phyloP scores from a whole-genome alignment of 345 rosid genomes.

The Mangifera indica region DNA sequence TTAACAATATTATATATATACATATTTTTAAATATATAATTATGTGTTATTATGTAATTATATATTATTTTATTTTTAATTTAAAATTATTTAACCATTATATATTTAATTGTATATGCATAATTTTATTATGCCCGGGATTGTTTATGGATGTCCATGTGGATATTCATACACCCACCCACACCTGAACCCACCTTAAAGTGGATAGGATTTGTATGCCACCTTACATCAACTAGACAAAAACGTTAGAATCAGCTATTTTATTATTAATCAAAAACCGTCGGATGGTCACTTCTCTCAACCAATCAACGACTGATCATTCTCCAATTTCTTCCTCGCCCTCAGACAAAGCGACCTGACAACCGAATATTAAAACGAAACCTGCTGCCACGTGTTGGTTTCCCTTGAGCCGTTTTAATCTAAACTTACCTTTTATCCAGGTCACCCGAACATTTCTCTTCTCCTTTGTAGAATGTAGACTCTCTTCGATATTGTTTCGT shows the following conservation, averaged over 20 bases:
- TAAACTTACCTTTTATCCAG: too few species aligned
- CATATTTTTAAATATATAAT: too few species aligned
- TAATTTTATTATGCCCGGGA: too few species aligned
- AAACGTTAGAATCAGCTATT: neutral
- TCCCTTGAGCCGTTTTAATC: too few species aligned
- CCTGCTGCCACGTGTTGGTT: too few species aligned
- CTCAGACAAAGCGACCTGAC: neutral
- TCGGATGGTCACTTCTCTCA: neutral
- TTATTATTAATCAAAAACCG: neutral
- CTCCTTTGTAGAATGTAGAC: neutral
- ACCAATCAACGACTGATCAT: neutral
- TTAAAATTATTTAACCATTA: too few species aligned
- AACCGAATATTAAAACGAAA: neutral
- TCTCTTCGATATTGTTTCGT: neutral
- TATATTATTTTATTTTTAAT: too few species aligned
- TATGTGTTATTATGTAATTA: too few species aligned
- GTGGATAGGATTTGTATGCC: slow-evolving; percentile 33
- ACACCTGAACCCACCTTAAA: neutral
- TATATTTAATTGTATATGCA: too few species aligned
- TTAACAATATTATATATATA: too few species aligned
- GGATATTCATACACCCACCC: neutral
- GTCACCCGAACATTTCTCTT: neutral
- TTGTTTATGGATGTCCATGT: neutral
- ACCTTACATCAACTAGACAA: neutral
- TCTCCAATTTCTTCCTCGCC: neutral